phyloP scores from a whole-genome alignment of 2,329 filamentous ascomycete species.

The Meredithiella fracta region DNA sequence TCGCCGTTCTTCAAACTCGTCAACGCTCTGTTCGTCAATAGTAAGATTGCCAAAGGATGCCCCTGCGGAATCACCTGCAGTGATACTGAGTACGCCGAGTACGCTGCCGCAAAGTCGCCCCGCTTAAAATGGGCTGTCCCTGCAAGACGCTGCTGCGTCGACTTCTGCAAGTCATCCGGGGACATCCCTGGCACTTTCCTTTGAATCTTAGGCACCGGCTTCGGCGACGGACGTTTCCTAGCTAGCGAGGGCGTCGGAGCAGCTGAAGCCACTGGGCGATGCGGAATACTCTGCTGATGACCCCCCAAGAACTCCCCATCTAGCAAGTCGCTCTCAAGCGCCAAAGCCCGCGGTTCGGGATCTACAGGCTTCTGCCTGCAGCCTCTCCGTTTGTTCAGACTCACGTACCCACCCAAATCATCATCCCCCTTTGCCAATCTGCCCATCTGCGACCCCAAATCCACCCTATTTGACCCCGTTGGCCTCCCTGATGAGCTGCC shows the following conservation, averaged over 20 bases:
- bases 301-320: constrained; percentile 23
- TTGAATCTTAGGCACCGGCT: constrained; percentile 28
- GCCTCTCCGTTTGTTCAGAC: constrained; percentile 66
- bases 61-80: constrained; percentile 55
- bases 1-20: constrained; percentile 85
- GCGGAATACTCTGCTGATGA: constrained; percentile 19
- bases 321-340: constrained; percentile 48
- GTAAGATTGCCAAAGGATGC: constrained; percentile 75
- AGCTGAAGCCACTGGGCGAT: constrained; percentile 25
- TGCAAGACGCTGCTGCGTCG: constrained; percentile 59
- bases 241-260: constrained; percentile 19
- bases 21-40: constrained; percentile 79
- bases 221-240: constrained; percentile 18
- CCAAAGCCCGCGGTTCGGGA: constrained; percentile 24
- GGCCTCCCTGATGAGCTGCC: constrained; percentile 23
- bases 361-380: constrained; percentile 33
- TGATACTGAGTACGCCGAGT: constrained; percentile 65
- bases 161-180: constrained; percentile 52
- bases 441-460: constrained; percentile 39
- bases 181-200: constrained; percentile 52
- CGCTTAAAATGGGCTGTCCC: constrained; percentile 86
- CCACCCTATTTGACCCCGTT: neutral
- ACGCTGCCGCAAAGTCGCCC: constrained; percentile 78
- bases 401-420: constrained; percentile 69
- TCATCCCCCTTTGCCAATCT: constrained; percentile 65